These are phyloP conservation scores for Yamadazyma pseudoaaseri DNA, from an alignment of 1,139 yeast genomes.

Conservation along the genomic window DNA sequence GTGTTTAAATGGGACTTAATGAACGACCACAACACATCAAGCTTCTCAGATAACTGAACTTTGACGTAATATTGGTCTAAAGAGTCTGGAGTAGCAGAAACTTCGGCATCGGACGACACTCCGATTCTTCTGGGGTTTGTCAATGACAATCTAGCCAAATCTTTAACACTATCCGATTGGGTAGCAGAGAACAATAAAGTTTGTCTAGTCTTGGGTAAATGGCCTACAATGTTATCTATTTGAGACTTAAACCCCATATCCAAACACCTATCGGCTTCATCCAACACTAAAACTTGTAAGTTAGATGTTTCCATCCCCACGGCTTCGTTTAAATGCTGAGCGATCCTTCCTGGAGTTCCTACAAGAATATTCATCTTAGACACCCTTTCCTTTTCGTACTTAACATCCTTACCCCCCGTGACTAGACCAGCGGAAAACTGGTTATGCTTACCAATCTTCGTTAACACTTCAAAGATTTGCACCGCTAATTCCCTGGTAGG, in stretches of 20 bases:
- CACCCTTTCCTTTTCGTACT: slow-evolving; percentile 82
- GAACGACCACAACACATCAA: slow-evolving; percentile 86
- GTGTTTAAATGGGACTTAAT: slow-evolving; percentile 82
- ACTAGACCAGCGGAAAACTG: slow-evolving; percentile 91
- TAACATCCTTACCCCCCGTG: slow-evolving; percentile 94
- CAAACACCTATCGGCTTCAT: slow-evolving; percentile 94
- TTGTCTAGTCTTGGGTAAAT: slow-evolving; percentile 83
- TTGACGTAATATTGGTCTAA: slow-evolving; percentile 80
- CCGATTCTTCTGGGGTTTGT: slow-evolving; percentile 77
- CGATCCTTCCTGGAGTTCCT: slow-evolving; percentile 93
- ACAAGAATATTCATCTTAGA: slow-evolving; percentile 81
- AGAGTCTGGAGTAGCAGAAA: slow-evolving; percentile 74
- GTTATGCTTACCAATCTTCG: slow-evolving; percentile 78
- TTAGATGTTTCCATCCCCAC: slow-evolving; percentile 80
- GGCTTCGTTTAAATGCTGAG: slow-evolving; percentile 95
- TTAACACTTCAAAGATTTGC: slow-evolving; percentile 87
- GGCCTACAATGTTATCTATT: slow-evolving; percentile 79
- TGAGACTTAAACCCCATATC: slow-evolving; percentile 97
- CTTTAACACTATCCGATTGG: slow-evolving; percentile 83
- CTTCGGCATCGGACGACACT: slow-evolving; percentile 48
- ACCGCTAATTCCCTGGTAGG: slow-evolving; percentile 95
- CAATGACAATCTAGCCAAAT: slow-evolving; percentile 84
- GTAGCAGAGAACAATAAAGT: slow-evolving; percentile 92
- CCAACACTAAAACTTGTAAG: slow-evolving; percentile 79
- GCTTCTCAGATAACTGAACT: slow-evolving; percentile 72